Evolutionary conservation across 345 rosid species (phyloP), one percentile per base, ranked within the genome.

Genomic region (Rhizophora mangle): DNA sequence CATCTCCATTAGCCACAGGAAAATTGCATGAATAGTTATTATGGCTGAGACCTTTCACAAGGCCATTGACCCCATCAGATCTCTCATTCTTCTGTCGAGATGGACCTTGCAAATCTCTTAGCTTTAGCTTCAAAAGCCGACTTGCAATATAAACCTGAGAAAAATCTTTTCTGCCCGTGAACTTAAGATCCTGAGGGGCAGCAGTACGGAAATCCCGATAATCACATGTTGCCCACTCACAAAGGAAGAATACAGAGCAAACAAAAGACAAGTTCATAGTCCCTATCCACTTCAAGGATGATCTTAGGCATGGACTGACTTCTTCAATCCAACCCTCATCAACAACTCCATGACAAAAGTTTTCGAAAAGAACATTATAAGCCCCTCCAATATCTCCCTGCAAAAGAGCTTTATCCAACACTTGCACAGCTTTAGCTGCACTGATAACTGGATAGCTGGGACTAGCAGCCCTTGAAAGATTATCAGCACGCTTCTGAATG

Each of bases 191-290:
- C 68, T 72, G 68, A 73, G 89, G 88, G 19, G 82, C 81, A 60
- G 86, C 80, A 74, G 78, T 76, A 31, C 96, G 90, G 67, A 90
- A 90, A 72, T 90, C 95, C 73, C 99, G 84, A 73, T 86, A 96
- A 69, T 90, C 92, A 77, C 96, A 92, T 3, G 96, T 90, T 61
- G 99, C 99, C 99, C 99, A 96, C 82, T 96, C 99, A 54, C 96
- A 85, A 74, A 96, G 93, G 69, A 90, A 86, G 79, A 96, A 96
- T 19, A 90, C 85, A 2, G 96, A 89, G 76, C 87, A 83, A 79
- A 92, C 70, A 72, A 89, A 83, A 52, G 98, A 87, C 76, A 82
- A 73, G 79, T 78, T 87, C 67, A 85, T 83, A 62, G 85, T 82
- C 63, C 89, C 88, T 75, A 89, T 77, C 96, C 98, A 88, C 81